Percentiles rank a stretch among this genome's conserved stretches.
Conservation (phyloP, 2,329 filamentous ascomycete species). For the Didymella segeticola region DNA sequence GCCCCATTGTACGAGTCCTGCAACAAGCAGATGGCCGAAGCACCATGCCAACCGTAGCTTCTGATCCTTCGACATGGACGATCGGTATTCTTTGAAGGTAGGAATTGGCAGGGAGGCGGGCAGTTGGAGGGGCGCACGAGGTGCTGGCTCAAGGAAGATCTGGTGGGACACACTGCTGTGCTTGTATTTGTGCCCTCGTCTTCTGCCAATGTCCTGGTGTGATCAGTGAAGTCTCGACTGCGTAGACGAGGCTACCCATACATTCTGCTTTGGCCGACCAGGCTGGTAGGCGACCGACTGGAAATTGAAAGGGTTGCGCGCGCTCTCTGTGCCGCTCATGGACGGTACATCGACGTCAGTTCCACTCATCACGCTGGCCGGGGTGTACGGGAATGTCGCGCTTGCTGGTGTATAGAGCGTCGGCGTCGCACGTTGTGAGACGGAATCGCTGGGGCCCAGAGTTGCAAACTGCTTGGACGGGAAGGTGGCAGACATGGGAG, state of each 20-base stretch:
- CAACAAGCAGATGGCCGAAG: constrained; percentile 82
- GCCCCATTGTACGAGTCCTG: constrained; percentile 83
- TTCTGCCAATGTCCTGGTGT: constrained; percentile 80
- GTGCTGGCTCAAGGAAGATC: constrained; percentile 92
- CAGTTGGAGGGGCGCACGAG: constrained; percentile 82
- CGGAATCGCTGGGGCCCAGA: constrained; percentile 43
- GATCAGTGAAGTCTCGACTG: constrained; percentile 29
- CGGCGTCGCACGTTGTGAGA: constrained; percentile 44
- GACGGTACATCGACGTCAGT: constrained; percentile 41
- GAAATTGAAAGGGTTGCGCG: constrained; percentile 88
- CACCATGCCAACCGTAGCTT: constrained; percentile 86
- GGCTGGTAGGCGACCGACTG: constrained; percentile 66
- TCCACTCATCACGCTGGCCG: constrained; percentile 37
- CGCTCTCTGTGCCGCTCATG: constrained; percentile 43
- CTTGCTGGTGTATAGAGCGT: constrained; percentile 43
- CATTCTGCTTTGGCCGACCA: constrained; percentile 69
- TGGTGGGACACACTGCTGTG: constrained; percentile 96
- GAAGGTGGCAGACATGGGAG: constrained; percentile 50
- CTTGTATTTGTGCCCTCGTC: constrained; percentile 96
- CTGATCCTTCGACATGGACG: constrained; percentile 89
- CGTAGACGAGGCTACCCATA: constrained; percentile 16
- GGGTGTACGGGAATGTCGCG: constrained; percentile 44
- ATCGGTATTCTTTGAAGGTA: constrained; percentile 84
- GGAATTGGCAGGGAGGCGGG: constrained; percentile 92
- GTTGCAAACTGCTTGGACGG: constrained; percentile 45